phyloP scores from a whole-genome alignment of 2,329 filamentous ascomycete species.

The Penicillium griseofulvum region DNA sequence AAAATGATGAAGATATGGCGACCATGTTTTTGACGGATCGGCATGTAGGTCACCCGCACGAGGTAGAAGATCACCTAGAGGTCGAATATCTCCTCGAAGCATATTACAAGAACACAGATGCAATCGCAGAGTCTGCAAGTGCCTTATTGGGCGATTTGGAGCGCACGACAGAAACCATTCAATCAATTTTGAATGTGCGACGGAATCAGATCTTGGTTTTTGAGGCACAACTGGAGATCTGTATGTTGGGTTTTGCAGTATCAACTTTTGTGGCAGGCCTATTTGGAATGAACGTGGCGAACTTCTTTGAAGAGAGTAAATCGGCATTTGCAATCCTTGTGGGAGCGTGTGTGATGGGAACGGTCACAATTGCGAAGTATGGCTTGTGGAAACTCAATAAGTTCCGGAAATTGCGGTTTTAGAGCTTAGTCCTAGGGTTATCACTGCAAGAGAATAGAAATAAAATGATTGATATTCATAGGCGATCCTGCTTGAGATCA shows the following conservation, averaged over 20 bases:
- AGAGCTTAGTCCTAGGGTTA: not conserved
- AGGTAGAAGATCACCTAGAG: constrained; percentile 33
- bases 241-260: constrained; percentile 36
- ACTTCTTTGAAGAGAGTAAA: constrained; percentile 35
- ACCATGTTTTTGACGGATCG: constrained; percentile 38
- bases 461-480: not conserved
- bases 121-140: constrained; percentile 31
- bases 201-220: constrained; percentile 43
- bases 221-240: constrained; percentile 38
- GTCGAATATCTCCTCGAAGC: constrained; percentile 41
- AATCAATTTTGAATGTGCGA: constrained; percentile 35
- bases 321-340: constrained; percentile 27
- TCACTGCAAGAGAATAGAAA: not conserved
- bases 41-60: constrained; percentile 28
- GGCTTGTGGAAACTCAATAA: constrained; percentile 25
- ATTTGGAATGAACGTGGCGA: constrained; percentile 41
- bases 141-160: constrained; percentile 29
- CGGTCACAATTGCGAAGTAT: constrained; percentile 23
- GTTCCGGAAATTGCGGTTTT: constrained; percentile 23
- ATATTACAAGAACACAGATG: constrained; percentile 37
- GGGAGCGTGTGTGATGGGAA: constrained; percentile 21
- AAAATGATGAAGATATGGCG: constrained; percentile 39
- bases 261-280: constrained; percentile 37
- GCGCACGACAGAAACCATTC: constrained; percentile 34
- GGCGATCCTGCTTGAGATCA: too few relatives aligned